These are phyloP conservation scores for Debaryomyces nepalensis DNA, from an alignment of 1,139 yeast genomes.

Conservation along the genomic window DNA sequence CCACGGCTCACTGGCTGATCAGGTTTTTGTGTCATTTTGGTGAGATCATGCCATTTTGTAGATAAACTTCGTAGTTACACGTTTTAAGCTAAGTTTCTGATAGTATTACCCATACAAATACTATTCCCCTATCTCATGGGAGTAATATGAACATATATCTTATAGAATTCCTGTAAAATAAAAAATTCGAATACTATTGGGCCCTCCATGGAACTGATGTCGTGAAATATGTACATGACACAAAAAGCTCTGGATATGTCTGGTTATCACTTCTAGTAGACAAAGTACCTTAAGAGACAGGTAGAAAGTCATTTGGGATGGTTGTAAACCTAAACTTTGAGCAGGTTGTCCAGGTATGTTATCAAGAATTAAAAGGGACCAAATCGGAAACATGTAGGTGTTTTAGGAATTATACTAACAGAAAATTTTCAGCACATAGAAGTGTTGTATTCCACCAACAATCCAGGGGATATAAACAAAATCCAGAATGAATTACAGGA, in stretches of 20 bases:
- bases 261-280: no score
- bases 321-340: background rate
- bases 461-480: conserved; percentile 46
- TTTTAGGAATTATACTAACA: conserved; percentile 2
- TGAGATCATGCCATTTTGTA: no score
- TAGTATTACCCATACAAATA: background rate
- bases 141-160: no score
- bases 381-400: background rate
- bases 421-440: conserved; percentile 36
- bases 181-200: no score
- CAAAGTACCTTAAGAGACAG: no score
- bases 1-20: conserved; percentile 2
- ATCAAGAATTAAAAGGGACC: background rate
- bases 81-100: background rate
- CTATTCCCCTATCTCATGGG: no score
- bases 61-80: no score
- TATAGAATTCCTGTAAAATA: no score
- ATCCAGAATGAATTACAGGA: conserved; percentile 58
- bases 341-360: conserved; percentile 11
- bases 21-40: conserved; percentile 6
- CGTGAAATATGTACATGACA: no score
- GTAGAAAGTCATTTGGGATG: no score
- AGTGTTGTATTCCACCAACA: conserved; percentile 43
- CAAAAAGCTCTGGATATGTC: background rate
- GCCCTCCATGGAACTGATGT: no score